Percentiles rank a stretch among this genome's conserved stretches.
Conservation (phyloP, 2,329 filamentous ascomycete genomes). For the Botrytis squamosa region DNA sequence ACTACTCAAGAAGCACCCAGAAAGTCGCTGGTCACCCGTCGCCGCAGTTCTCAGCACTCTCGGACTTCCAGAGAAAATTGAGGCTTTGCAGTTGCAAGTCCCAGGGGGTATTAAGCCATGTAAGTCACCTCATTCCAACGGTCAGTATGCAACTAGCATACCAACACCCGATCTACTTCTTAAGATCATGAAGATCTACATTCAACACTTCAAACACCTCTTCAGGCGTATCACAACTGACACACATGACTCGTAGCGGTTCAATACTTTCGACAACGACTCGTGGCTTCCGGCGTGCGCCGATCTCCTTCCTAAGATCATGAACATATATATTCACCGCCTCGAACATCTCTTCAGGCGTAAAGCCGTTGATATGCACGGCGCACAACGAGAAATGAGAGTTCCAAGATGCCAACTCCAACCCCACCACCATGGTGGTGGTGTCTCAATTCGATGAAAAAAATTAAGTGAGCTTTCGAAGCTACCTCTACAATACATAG, state of each 20-base stretch:
- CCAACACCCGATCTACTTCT: slow-evolving; percentile 46
- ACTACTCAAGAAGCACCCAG: neutral
- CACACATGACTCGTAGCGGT: neutral
- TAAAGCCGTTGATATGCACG: neutral
- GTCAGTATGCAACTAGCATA: neutral
- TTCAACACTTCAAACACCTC: slow-evolving; percentile 52
- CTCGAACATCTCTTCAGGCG: slow-evolving; percentile 49
- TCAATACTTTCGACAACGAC: neutral
- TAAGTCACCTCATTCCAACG: neutral
- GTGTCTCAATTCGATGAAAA: neutral
- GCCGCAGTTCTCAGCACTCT: neutral
- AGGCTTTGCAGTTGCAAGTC: neutral
- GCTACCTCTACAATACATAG: neutral
- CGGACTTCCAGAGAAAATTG: neutral
- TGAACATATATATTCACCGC: slow-evolving; percentile 41
- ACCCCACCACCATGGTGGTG: neutral
- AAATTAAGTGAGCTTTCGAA: neutral
- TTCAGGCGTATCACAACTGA: slow-evolving; percentile 34
- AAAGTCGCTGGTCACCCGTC: neutral
- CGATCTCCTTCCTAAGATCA: neutral
- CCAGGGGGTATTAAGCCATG: neutral
- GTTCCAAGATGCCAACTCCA: neutral
- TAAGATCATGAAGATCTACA: slow-evolving; percentile 55
- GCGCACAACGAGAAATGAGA: neutral
- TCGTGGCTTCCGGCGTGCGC: neutral